phyloP scores from a whole-genome alignment of 495 filamentous ascomycete species.

The Aspergillus nidulans region DNA sequence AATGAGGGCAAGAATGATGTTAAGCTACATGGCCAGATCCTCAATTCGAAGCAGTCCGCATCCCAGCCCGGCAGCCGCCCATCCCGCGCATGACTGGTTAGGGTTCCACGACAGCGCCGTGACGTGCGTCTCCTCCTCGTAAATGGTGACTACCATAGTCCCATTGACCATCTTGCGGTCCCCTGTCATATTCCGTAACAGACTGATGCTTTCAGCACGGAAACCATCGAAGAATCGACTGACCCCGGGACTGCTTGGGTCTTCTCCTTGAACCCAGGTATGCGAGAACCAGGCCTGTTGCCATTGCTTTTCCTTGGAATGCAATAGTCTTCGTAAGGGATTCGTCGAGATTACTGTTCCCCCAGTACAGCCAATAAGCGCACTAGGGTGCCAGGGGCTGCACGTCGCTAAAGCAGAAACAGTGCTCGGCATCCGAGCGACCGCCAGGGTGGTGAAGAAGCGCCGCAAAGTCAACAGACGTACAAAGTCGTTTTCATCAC shows the following conservation, averaged over 20 bases:
- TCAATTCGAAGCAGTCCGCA: slow-evolving; percentile 65
- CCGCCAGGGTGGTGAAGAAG: slow-evolving; percentile 49
- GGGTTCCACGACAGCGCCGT: slow-evolving; percentile 62
- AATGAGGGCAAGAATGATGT: background rate
- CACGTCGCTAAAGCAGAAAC: slow-evolving; percentile 39
- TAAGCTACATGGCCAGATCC: slow-evolving; percentile 51
- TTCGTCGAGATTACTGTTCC: slow-evolving; percentile 54
- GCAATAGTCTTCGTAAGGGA: slow-evolving; percentile 50
- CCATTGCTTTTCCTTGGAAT: slow-evolving; percentile 50
- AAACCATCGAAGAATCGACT: slow-evolving; percentile 59
- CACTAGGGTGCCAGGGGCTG: slow-evolving; percentile 48
- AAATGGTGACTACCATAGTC: slow-evolving; percentile 44
- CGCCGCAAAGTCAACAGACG: slow-evolving; percentile 50
- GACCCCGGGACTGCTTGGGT: slow-evolving; percentile 33
- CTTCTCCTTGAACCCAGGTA: slow-evolving; percentile 46
- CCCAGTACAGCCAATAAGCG: slow-evolving; percentile 53
- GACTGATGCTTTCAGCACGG: slow-evolving; percentile 41
- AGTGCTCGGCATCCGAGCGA: slow-evolving; percentile 31
- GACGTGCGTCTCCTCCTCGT: slow-evolving; percentile 55
- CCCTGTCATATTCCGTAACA: slow-evolving; percentile 27
- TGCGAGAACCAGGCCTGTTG: slow-evolving; percentile 61
- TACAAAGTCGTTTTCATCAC: slow-evolving; percentile 56
- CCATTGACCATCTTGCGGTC: slow-evolving; percentile 35
- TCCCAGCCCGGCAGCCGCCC: slow-evolving; percentile 59
- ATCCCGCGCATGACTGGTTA: slow-evolving; percentile 56